A percentile compares a stretch with the other conserved stretches of the same genome.
Evolutionary conservation across 1,284 basidiomycete species (phyloP).

Genomic region (Meira miltonrushii): DNA sequence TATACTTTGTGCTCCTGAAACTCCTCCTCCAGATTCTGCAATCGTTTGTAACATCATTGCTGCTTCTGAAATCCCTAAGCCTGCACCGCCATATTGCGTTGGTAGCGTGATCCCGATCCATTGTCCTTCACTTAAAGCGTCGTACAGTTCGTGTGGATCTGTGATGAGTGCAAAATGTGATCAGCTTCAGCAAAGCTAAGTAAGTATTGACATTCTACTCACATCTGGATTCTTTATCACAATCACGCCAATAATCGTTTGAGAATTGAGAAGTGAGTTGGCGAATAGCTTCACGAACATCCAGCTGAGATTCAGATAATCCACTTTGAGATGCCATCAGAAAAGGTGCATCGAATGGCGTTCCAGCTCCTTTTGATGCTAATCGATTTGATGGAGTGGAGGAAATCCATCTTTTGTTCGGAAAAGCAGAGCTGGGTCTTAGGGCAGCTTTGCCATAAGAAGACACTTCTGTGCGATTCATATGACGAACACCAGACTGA

Average conservation of each 20-base stretch:
- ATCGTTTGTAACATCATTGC: slow-evolving; percentile 55
- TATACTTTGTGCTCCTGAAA: slow-evolving; percentile 32
- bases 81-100: slow-evolving; percentile 44
- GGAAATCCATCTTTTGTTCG: no score
- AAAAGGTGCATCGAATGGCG: slow-evolving; percentile 6
- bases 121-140: slow-evolving; percentile 19
- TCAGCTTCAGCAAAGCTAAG: neutral
- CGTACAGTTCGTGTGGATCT: slow-evolving; percentile 39
- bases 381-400: no score
- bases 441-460: no score
- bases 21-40: slow-evolving; percentile 48
- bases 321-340: slow-evolving; percentile 26
- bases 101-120: slow-evolving; percentile 39
- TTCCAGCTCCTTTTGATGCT: no score
- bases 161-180: slow-evolving; percentile 12
- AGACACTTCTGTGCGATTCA: no score
- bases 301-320: slow-evolving; percentile 29
- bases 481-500: no score
- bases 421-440: no score
- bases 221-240: slow-evolving; percentile 15
- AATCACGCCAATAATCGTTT: slow-evolving; percentile 31
- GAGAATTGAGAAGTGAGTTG: slow-evolving; percentile 23
- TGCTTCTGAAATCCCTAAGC: slow-evolving; percentile 53
- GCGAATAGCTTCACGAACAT: slow-evolving; percentile 27
- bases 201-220: neutral